phyloP scores from a whole-genome alignment of 140 eudicot genomes.

The Senecio squalidus region DNA sequence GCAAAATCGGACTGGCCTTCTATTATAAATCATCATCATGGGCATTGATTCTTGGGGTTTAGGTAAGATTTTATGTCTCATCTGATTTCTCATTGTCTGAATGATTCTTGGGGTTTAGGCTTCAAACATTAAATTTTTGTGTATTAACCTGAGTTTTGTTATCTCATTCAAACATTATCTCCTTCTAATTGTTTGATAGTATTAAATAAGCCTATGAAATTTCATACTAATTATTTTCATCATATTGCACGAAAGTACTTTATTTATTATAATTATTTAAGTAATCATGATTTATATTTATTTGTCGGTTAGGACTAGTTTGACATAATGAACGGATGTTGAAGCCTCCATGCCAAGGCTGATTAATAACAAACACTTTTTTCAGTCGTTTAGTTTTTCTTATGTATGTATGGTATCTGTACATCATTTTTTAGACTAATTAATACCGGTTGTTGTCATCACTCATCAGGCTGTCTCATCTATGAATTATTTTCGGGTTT shows the following conservation, averaged over 20 bases:
- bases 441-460: slow-evolving; percentile 9
- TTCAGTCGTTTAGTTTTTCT: neutral
- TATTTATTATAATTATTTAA: neutral
- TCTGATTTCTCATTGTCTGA: no score
- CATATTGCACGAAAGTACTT: slow-evolving; percentile 1
- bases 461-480: slow-evolving; percentile 57
- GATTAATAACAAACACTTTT: neutral
- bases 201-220: neutral
- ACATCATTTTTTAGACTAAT: slow-evolving; percentile 4
- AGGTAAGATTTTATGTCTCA: slow-evolving; percentile 47
- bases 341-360: slow-evolving; percentile 6
- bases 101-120: neutral
- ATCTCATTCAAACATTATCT: neutral
- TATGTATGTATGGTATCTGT: neutral
- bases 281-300: neutral
- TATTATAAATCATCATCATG: slow-evolving; percentile 87
- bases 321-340: neutral
- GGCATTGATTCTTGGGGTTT: slow-evolving; percentile 99
- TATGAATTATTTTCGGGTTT: slow-evolving; percentile 74
- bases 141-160: neutral
- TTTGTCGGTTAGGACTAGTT: neutral
- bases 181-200: neutral
- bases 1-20: slow-evolving; percentile 85
- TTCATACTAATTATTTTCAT: slow-evolving; percentile 1
- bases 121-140: no score